phyloP scores from a whole-genome alignment of 768 basidiomycete genomes.

The Suillus subalutaceus region DNA sequence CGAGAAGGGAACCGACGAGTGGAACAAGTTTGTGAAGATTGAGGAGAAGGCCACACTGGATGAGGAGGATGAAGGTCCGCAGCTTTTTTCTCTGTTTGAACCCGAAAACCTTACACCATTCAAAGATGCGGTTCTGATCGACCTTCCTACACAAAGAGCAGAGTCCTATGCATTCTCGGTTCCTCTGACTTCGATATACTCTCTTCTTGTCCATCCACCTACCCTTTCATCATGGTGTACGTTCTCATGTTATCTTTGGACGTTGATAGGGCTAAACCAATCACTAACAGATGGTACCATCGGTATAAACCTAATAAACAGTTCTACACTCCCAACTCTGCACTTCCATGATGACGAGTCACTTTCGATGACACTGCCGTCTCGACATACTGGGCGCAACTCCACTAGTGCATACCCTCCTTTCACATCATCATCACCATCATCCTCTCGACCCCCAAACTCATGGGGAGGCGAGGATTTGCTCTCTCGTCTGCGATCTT shows the following conservation, averaged over 20 bases:
- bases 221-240: conserved; percentile 84
- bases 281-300: conserved; percentile 73
- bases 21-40: conserved; percentile 87
- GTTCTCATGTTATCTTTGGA: conserved; percentile 26
- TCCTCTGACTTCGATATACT: conserved; percentile 86
- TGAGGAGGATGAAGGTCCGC: conserved; percentile 75
- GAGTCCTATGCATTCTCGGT: conserved; percentile 98
- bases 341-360: conserved; percentile 99
- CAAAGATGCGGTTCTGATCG: conserved; percentile 82
- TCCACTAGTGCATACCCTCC: conserved; percentile 63
- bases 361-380: conserved; percentile 62
- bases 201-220: conserved; percentile 83
- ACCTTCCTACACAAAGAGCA: conserved; percentile 78
- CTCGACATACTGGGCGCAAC: conserved; percentile 39
- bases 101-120: not conserved
- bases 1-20: conserved; percentile 81
- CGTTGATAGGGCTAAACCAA: not conserved
- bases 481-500: conserved; percentile 71
- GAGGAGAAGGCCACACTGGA: conserved; percentile 64
- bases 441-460: conserved; percentile 43
- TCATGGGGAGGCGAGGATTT: conserved; percentile 92
- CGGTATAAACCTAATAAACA: conserved; percentile 85
- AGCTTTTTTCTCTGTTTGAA: conserved; percentile 17
- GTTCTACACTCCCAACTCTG: conserved; percentile 84
- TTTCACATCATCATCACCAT: conserved; percentile 55